Conservation (phyloP, 2,329 filamentous ascomycete genomes). For the Fusarium succisae region DNA sequence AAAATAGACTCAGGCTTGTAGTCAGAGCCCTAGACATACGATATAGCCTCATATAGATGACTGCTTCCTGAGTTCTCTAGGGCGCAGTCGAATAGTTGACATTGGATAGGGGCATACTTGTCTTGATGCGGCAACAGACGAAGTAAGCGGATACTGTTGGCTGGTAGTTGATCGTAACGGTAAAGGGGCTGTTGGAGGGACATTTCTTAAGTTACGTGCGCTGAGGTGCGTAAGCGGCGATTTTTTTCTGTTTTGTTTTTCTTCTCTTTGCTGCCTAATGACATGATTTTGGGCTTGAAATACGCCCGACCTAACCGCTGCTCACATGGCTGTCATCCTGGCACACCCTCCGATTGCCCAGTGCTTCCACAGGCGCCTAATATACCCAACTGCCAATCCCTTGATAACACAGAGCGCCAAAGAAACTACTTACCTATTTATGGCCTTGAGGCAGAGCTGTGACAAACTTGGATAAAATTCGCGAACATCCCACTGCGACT, state of each 20-base stretch:
- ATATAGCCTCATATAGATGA: not conserved
- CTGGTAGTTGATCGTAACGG: not conserved
- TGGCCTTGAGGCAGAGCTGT: not conserved
- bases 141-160: not conserved
- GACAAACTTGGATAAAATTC: not conserved
- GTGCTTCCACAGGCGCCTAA: not conserved
- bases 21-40: not conserved
- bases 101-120: not conserved
- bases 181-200: not conserved
- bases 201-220: not conserved
- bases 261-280: not conserved
- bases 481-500: not conserved
- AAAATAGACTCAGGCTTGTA: not conserved
- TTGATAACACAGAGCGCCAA: not conserved
- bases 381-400: not conserved
- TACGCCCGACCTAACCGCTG: not conserved
- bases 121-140: not conserved
- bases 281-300: not conserved
- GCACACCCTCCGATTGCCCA: not conserved
- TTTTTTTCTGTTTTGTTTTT: not conserved
- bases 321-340: not conserved
- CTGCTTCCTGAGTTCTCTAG: not conserved
- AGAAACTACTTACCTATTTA: not conserved
- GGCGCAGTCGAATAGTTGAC: not conserved
- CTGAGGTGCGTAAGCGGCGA: not conserved